Conservation (phyloP, 331 rosid genomes). For the Acacia pycnantha region DNA sequence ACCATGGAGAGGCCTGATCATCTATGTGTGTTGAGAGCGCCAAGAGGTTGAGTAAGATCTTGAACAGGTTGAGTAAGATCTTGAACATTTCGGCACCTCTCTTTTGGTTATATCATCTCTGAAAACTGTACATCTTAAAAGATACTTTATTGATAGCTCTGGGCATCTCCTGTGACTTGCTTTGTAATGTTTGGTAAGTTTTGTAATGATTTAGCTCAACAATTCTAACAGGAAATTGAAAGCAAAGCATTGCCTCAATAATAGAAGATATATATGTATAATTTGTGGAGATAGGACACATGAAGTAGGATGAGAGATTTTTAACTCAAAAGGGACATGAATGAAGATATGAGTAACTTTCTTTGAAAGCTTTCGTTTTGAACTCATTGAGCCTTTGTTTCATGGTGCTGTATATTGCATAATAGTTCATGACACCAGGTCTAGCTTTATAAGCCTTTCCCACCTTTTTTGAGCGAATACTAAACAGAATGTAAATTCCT, state of each 20-base stretch:
- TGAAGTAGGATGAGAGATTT: constrained; percentile 11
- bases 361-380: not conserved
- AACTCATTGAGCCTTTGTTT: constrained; percentile 4
- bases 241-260: no score
- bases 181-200: constrained; percentile 15
- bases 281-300: not conserved
- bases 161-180: constrained; percentile 17
- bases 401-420: not conserved
- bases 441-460: not conserved
- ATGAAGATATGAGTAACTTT: not conserved
- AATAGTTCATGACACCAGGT: not conserved
- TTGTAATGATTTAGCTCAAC: not conserved
- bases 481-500: not conserved
- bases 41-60: no score
- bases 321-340: not conserved
- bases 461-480: not conserved
- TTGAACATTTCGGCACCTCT: constrained; percentile 10
- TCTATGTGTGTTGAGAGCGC: no score
- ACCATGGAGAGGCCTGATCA: no score
- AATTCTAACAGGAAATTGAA: no score
- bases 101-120: constrained; percentile 2
- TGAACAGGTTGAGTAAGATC: constrained; percentile 67
- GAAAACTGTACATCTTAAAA: constrained; percentile 8
- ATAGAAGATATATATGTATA: no score
- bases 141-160: constrained; percentile 11